A percentile compares a stretch with the other conserved stretches of the same genome.
phyloP scores from a whole-genome alignment of 1,284 basidiomycete genomes.

The Trichosporon inkin region DNA sequence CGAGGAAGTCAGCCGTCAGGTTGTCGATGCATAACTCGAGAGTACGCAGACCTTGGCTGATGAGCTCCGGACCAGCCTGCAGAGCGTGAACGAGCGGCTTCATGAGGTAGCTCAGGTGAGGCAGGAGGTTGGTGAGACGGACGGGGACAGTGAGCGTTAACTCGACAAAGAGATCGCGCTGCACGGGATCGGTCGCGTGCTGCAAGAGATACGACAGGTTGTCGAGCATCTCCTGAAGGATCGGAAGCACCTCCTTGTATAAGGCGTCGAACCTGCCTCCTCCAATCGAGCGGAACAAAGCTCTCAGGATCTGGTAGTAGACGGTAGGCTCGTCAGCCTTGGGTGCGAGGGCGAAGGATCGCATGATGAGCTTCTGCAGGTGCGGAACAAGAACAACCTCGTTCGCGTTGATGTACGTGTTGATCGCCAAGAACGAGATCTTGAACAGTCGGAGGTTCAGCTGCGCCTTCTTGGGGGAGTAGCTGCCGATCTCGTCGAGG shows the following conservation, averaged over 20 bases:
- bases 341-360: slow-evolving; percentile 89
- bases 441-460: slow-evolving; percentile 90
- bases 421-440: slow-evolving; percentile 90
- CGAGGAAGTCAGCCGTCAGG: slow-evolving; percentile 94
- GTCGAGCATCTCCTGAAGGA: slow-evolving; percentile 95
- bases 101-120: slow-evolving; percentile 95
- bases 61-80: slow-evolving; percentile 79
- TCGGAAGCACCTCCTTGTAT: slow-evolving; percentile 94
- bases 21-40: slow-evolving; percentile 99
- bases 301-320: slow-evolving; percentile 91
- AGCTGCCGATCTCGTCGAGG: slow-evolving; percentile 78
- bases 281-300: slow-evolving; percentile 96
- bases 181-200: slow-evolving; percentile 65
- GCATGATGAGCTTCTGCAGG: slow-evolving; percentile 91
- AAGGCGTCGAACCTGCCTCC: slow-evolving; percentile 91
- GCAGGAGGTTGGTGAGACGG: slow-evolving; percentile 89
- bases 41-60: slow-evolving; percentile 92
- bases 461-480: slow-evolving; percentile 70
- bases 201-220: slow-evolving; percentile 86
- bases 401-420: slow-evolving; percentile 70
- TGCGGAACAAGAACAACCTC: slow-evolving; percentile 90
- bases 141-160: slow-evolving; percentile 95
- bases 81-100: slow-evolving; percentile 90
- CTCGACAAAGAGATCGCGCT: slow-evolving; percentile 90
- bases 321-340: slow-evolving; percentile 86